Conservation (phyloP, 225 moss, liverwort and hornwort species). For the Pleurozium schreberi region DNA sequence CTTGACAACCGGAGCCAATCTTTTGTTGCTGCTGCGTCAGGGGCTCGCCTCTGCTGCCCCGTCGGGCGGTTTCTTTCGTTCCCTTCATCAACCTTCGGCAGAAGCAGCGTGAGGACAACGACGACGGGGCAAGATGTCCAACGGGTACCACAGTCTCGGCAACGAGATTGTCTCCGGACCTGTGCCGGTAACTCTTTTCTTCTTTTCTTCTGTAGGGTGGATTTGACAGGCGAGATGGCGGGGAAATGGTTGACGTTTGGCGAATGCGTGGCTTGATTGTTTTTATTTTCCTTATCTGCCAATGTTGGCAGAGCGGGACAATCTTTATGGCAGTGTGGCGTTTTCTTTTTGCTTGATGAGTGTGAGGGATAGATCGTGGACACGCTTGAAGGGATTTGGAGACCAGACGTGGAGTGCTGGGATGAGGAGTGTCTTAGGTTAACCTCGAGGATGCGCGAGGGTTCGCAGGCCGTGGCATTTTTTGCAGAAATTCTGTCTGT, state of each 20-base stretch:
- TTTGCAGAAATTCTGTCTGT: background rate
- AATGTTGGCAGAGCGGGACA: background rate
- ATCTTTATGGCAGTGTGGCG: background rate
- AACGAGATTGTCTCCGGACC: constrained; percentile 80
- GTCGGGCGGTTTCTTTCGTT: background rate
- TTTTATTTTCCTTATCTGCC: background rate
- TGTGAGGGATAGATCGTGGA: background rate
- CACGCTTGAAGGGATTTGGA: background rate
- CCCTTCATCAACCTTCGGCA: background rate
- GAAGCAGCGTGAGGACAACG: background rate
- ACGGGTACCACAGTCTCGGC: constrained; percentile 77
- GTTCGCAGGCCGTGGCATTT: background rate
- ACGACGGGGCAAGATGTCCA: constrained; percentile 52
- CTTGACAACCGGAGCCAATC: background rate
- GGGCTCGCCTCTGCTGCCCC: background rate
- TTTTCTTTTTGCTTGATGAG: background rate
- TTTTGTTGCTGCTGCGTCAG: background rate
- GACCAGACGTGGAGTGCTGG: background rate
- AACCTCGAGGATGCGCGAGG: background rate
- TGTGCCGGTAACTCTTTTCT: constrained; percentile 51
- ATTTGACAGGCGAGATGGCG: background rate
- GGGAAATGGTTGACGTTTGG: background rate
- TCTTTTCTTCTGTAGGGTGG: background rate
- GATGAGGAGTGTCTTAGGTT: background rate
- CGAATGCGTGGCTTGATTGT: background rate